Base-by-base conservation (phyloP, 495 filamentous ascomycete genomes). In the Astrothelium macrocarpum region DNA sequence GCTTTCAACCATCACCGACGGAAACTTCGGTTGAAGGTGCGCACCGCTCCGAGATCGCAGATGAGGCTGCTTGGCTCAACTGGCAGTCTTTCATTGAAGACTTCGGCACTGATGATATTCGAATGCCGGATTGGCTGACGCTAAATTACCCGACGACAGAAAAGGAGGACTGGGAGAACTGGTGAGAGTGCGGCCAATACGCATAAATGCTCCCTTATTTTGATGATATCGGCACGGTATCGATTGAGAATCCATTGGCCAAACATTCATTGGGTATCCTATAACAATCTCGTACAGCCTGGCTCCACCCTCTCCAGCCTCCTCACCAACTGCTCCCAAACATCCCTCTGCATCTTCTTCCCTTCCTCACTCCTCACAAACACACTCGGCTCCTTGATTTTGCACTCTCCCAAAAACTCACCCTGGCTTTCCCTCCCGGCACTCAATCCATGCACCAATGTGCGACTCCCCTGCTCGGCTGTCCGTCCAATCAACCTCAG, bases 381-480 rank as follows among this genome's bases (percentile, higher is more conserved):
- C 14, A 18, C 10, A 36, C 60, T 36, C 62, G 69, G 62, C 31
- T 32, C 16, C 60, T 29, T 59, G 29, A 70, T 53, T 61, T 60
- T 61, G 39, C 69, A 70, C 59, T 74, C 68, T 2, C 36, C 64
- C 36, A 74, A 34, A 49, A 70, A 74, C 42, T 64, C 20, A 1
- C 72, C 72, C 59, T 74, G 71, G 34, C 61, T 71, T 61, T 76
- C 72, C 18, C 66, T 32, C 0, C 73, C 76, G 7, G 72, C 71
- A 1, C 46, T 64, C 0, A 63, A 70, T 1, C 66, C 76, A 62
- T 79, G 72, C n/a, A 78, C 67, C 5, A 79, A 61, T 25, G 76
- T 78, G 18, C 74, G 59, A 49, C 70, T 70, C 1, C 77, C 77
- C 14, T 69, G 66, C 53, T 79, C 77, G 9, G 75, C 71, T 0